Evolutionary conservation across 176 grass and related monocot genomes (phyloP).

Genomic region (Metroxylon sagu): DNA sequence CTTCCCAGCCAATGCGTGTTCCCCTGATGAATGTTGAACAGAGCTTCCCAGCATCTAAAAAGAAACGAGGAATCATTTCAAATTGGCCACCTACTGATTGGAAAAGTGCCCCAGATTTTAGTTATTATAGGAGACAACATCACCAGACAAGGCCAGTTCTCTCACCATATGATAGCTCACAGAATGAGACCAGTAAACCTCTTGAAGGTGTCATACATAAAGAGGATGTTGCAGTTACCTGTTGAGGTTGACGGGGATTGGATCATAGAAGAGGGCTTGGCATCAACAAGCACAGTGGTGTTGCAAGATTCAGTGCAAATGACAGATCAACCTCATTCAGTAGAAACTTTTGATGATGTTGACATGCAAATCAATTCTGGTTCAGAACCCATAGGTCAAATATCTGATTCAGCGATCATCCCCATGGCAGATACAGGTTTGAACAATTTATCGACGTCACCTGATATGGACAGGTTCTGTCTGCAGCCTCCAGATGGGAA

Average conservation of each 20-base stretch:
- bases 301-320: slow-evolving; percentile 23
- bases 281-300: slow-evolving; percentile 11
- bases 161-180: slow-evolving; percentile 15
- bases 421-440: slow-evolving; percentile 26
- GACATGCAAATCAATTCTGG: slow-evolving; percentile 25
- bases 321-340: slow-evolving; percentile 23
- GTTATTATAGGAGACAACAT: slow-evolving; percentile 19
- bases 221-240: slow-evolving; percentile 38
- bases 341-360: slow-evolving; percentile 25
- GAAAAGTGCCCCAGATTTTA: slow-evolving; percentile 55
- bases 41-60: slow-evolving; percentile 24
- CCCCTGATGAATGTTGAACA: slow-evolving; percentile 13
- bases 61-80: slow-evolving; percentile 27
- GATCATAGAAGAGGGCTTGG: slow-evolving; percentile 36
- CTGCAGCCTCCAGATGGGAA: slow-evolving; percentile 25
- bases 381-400: slow-evolving; percentile 22
- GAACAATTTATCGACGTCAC: slow-evolving; percentile 12
- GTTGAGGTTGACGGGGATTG: slow-evolving; percentile 60
- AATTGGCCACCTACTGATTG: slow-evolving; percentile 62
- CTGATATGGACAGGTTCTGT: slow-evolving; percentile 10
- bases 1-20: slow-evolving; percentile 17
- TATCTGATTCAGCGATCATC: slow-evolving; percentile 14
- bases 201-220: slow-evolving; percentile 1
- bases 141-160: slow-evolving; percentile 8
- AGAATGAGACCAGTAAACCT: slow-evolving; percentile 11